Conservation (phyloP, 495 filamentous ascomycete genomes). For the Neurospora sp. region DNA sequence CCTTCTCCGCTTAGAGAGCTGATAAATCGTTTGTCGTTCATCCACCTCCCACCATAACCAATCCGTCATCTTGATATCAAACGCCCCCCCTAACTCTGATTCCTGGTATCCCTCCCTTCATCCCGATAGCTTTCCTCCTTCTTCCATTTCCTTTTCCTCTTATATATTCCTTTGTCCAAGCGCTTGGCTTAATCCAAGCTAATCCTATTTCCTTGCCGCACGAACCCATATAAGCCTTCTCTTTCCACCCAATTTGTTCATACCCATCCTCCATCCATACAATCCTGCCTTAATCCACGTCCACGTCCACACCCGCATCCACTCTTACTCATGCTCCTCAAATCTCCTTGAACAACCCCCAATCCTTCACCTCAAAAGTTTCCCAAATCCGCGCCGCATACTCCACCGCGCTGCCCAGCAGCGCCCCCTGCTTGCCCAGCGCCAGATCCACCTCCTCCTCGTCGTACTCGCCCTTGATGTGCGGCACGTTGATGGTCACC, state of each 20-base stretch:
- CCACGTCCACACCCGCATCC: not conserved
- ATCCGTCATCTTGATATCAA: not conserved
- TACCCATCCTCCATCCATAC: not conserved
- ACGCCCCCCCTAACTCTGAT: not conserved
- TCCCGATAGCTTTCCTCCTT: not conserved
- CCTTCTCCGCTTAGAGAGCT: not conserved
- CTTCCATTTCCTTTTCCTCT: not conserved
- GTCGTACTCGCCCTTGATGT: constrained; percentile 53
- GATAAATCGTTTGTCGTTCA: not conserved
- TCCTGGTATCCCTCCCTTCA: not conserved
- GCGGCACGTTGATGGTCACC: constrained; percentile 82
- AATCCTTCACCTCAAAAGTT: constrained; percentile 69
- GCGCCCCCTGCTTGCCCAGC: constrained; percentile 48
- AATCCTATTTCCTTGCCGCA: not conserved
- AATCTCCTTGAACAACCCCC: constrained; percentile 61
- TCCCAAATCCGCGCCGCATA: constrained; percentile 51
- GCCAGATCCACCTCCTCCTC: constrained; percentile 54
- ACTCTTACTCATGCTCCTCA: constrained; percentile 1
- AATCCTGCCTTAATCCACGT: not conserved
- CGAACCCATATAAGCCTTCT: not conserved
- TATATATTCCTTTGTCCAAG: not conserved
- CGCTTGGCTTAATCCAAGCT: not conserved
- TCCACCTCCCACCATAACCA: not conserved
- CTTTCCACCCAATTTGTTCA: not conserved
- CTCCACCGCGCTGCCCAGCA: constrained; percentile 53